Base-by-base conservation (phyloP, 2,329 filamentous ascomycete genomes). In the Alternaria dauci region DNA sequence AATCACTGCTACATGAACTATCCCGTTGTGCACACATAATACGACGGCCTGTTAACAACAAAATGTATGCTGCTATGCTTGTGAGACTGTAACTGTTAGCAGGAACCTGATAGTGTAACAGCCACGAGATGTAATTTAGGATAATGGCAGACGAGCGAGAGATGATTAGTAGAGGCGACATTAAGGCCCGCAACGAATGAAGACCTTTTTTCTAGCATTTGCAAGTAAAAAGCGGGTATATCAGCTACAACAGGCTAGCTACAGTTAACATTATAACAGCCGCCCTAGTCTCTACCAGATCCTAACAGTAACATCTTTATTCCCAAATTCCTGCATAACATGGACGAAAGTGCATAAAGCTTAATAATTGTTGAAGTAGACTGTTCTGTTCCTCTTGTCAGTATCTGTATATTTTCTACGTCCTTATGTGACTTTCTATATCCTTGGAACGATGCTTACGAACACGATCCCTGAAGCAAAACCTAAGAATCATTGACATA, bases 91-190 rank as follows among this genome's bases (percentile, higher is more conserved):
- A 30, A 30, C 16, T 16, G 43, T 28, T 46, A 8, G 32, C 25
- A 52, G 25, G 50, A 43, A 43, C 25, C 36, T 32, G 20, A 38
- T 52, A 52, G 38, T 43, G n/a, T 52, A 47, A 32, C 38, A 52
- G 50, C 23, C 2, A 52, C n/a, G 11, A 43, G 50, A 32, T 36
- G 25, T n/a, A 43, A 38, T 30, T 52, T 14, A 18, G 26, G 26
- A 53, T 11, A 34, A 53, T 53, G 20, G 51, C 30, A 52, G 50
- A 52, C 38, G 25, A 52, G 28, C 26, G 16, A 52, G 50, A 32
- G 36, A 43, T 14, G 16, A 43, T 52, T 52, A 20, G 39, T 16
- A 8, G 36, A 52, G 36, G 50, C 23, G 7, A 52, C 12, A 42
- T 43, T n/a, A 52, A 52, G 38, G 28, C 38, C 38, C 14, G 25